Evolutionary conservation across 73 alveolate genomes (phyloP).

Genomic region (Paramecium octaurelia): DNA sequence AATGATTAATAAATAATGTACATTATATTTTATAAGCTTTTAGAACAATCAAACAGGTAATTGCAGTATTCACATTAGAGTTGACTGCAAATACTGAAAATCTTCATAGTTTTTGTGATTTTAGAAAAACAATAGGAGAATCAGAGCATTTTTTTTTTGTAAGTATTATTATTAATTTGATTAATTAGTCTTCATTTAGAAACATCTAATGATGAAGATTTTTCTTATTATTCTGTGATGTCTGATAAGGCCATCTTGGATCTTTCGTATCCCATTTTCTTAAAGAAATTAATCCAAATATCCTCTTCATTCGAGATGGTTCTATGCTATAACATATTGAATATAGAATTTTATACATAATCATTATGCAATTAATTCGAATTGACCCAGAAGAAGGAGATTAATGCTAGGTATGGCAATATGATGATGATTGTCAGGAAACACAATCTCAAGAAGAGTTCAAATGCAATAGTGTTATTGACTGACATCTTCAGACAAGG

Average conservation of each 20-base stretch:
- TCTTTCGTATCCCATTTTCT: neutral
- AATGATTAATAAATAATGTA: too few relatives aligned
- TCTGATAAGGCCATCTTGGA: neutral
- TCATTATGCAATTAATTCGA: neutral
- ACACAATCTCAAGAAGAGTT: neutral
- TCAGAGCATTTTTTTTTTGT: neutral
- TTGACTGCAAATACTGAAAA: too few relatives aligned
- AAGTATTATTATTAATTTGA: neutral
- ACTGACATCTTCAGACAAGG: neutral
- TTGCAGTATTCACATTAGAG: too few relatives aligned
- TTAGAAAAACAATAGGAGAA: neutral
- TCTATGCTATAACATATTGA: neutral
- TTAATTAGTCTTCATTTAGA: neutral
- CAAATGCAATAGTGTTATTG: neutral
- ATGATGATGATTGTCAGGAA: neutral
- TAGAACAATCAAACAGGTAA: too few relatives aligned
- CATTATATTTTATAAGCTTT: too few relatives aligned
- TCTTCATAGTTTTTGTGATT: neutral
- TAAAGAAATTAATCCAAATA: neutral
- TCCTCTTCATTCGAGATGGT: constrained; percentile 25
- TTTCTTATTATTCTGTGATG: neutral
- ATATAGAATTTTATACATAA: neutral
- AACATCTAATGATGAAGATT: neutral
- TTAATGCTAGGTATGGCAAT: neutral
- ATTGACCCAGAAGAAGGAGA: neutral